These are phyloP conservation scores for Orychophragmus violaceus DNA, from an alignment of 345 rosid genomes.

Conservation along the genomic window DNA sequence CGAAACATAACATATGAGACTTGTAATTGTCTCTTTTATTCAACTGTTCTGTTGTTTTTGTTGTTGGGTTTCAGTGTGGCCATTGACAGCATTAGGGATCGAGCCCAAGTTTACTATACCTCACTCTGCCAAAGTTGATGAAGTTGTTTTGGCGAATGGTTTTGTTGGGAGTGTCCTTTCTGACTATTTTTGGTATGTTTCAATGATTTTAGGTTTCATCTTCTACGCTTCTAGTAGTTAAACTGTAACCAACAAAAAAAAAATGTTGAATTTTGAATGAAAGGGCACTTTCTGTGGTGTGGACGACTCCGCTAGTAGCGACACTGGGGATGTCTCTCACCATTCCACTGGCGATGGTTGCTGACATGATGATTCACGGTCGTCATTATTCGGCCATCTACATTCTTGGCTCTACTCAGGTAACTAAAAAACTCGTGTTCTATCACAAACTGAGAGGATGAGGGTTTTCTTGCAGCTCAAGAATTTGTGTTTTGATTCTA, in stretches of 20 bases:
- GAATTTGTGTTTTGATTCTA: neutral
- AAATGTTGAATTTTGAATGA: neutral
- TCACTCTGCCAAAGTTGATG: conserved; percentile 83
- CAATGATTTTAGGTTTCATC: neutral
- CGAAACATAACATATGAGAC: neutral
- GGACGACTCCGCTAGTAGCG: conserved; percentile 86
- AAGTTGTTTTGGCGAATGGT: conserved; percentile 92
- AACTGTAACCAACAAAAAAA: neutral
- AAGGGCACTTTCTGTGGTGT: conserved; percentile 81
- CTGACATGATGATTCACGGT: conserved; percentile 72
- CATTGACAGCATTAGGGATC: conserved; percentile 88
- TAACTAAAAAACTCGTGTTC: conserved; percentile 6
- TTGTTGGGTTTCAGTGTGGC: conserved; percentile 66
- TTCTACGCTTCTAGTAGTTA: neutral
- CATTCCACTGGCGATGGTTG: conserved; percentile 81
- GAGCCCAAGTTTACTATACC: conserved; percentile 96
- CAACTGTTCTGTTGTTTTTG: neutral
- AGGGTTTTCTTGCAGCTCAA: neutral
- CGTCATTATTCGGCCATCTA: conserved; percentile 63
- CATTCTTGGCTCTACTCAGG: conserved; percentile 75
- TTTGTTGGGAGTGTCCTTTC: conserved; percentile 96
- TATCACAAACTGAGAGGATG: neutral
- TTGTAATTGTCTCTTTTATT: neutral
- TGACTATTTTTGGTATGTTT: conserved; percentile 78
- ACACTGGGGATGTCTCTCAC: conserved; percentile 78